Conservation (phyloP, 208 protist species). For the Jaenimonas drosophilae region DNA sequence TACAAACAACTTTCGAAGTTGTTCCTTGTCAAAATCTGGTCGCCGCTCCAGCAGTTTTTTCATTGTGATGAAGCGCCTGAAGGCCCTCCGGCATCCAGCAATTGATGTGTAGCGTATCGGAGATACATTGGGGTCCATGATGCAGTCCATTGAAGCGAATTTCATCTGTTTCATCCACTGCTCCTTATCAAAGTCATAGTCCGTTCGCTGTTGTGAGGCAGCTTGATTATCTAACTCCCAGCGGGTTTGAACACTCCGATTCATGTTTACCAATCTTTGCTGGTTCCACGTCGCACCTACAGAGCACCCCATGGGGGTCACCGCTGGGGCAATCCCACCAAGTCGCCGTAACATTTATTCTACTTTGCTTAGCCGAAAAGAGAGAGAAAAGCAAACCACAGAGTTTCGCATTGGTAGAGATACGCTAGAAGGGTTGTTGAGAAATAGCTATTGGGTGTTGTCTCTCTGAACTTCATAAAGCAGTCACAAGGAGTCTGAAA, state of each 20-base stretch:
- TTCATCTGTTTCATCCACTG: conserved; percentile 90
- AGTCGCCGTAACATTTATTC: neutral
- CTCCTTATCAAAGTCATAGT: conserved; percentile 90
- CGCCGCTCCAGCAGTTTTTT: conserved; percentile 77
- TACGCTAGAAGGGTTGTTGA: no score
- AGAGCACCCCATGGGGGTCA: neutral
- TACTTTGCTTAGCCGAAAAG: neutral
- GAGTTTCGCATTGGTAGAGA: no score
- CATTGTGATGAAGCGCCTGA: conserved; percentile 83
- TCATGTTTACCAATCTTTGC: conserved; percentile 70
- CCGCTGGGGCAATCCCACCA: neutral
- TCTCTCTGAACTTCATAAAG: neutral
- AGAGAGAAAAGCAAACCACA: neutral
- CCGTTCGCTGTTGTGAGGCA: conserved; percentile 65
- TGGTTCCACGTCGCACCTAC: conserved; percentile 5
- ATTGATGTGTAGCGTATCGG: conserved; percentile 78
- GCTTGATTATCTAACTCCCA: conserved; percentile 67
- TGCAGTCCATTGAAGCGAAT: conserved; percentile 89
- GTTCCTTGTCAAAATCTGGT: conserved; percentile 62
- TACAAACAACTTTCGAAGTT: conserved; percentile 66
- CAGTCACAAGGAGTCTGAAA: neutral
- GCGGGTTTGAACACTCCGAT: conserved; percentile 77
- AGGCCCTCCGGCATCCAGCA: conserved; percentile 50
- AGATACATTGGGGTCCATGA: conserved; percentile 84
- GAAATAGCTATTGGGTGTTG: neutral